Percentiles rank a stretch among this genome's conserved stretches.
Conservation (phyloP, 2,329 filamentous ascomycete species). For the Emmonsia crescens region DNA sequence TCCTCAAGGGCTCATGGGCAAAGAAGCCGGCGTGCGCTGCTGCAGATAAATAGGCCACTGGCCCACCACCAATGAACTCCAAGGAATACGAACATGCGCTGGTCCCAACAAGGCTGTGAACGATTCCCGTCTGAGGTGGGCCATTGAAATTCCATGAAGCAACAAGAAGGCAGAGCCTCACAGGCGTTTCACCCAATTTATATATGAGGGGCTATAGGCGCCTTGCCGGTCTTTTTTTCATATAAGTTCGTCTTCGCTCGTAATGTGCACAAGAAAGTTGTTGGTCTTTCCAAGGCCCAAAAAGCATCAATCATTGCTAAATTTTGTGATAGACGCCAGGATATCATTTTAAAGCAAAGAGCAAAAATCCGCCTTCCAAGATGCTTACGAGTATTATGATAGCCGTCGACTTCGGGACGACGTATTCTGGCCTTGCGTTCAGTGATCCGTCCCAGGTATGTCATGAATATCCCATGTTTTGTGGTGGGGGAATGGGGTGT, state of each 20-base stretch:
- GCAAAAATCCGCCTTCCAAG: not conserved
- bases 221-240: not conserved
- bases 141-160: not conserved
- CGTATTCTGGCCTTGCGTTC: slow-evolving; percentile 2
- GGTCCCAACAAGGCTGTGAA: not conserved
- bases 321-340: not conserved
- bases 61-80: not conserved
- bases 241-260: not conserved
- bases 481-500: not conserved
- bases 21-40: not conserved
- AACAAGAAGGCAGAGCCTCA: not conserved
- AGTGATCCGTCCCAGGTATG: slow-evolving; percentile 4
- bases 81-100: not conserved
- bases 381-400: slow-evolving; percentile 4
- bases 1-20: not conserved
- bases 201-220: not conserved
- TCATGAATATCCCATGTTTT: not conserved
- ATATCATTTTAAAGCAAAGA: not conserved
- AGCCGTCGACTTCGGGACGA: slow-evolving; percentile 5
- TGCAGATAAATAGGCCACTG: not conserved
- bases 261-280: not conserved
- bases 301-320: not conserved
- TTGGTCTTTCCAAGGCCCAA: not conserved
- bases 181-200: not conserved
- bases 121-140: not conserved